Evolutionary conservation across 805 yeast species (phyloP).

Genomic region (Kuraishia piskuri): DNA sequence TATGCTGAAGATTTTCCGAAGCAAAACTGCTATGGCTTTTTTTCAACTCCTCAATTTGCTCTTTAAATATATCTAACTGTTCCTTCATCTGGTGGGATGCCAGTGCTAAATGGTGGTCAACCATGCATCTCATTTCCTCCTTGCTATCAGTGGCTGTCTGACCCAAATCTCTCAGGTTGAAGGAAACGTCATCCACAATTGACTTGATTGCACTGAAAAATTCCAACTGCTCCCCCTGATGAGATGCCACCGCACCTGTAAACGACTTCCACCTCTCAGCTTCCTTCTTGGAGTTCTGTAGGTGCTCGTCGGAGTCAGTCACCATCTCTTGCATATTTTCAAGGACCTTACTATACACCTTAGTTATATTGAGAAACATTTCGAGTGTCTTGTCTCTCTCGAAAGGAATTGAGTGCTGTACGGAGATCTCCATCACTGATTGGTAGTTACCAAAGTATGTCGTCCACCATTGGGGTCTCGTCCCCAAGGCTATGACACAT

Average conservation of each 20-base stretch:
- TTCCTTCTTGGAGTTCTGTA: slow-evolving; percentile 6
- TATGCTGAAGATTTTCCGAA: neutral
- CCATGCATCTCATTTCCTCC: neutral
- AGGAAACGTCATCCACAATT: neutral
- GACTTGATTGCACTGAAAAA: neutral
- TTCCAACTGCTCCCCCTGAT: neutral
- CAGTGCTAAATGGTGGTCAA: neutral
- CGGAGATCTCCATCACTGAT: slow-evolving; percentile 42
- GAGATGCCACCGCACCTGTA: neutral
- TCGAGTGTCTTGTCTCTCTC: slow-evolving; percentile 41
- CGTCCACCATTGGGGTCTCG: slow-evolving; percentile 61
- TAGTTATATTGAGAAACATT: slow-evolving; percentile 39
- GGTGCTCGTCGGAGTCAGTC: slow-evolving; percentile 10
- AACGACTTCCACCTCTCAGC: neutral
- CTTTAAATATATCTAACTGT: neutral
- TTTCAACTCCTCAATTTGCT: neutral
- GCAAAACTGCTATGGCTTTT: neutral
- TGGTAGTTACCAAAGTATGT: slow-evolving; percentile 60
- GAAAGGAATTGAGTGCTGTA: slow-evolving; percentile 40
- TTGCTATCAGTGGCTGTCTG: neutral
- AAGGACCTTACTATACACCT: slow-evolving; percentile 8
- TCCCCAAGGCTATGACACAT: slow-evolving; percentile 34
- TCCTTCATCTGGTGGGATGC: neutral
- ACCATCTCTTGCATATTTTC: slow-evolving; percentile 8
- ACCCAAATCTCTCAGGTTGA: neutral